phyloP scores from a whole-genome alignment of 139 green algal genomes.

The Chlamydomonas incerta region DNA sequence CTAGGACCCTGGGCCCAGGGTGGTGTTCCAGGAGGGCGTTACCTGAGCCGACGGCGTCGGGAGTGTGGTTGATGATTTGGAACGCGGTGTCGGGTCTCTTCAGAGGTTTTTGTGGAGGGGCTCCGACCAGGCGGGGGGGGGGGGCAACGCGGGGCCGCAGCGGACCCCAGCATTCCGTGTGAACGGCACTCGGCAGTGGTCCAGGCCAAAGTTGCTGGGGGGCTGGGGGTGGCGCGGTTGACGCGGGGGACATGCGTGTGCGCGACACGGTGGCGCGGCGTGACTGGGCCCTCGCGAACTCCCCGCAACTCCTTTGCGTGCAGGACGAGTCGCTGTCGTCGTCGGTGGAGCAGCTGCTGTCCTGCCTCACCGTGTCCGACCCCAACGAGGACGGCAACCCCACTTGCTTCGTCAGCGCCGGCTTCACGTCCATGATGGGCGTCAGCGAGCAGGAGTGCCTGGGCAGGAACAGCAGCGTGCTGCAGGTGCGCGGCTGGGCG shows the following conservation, averaged over 20 bases:
- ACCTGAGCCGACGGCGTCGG: background rate
- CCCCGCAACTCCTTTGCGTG: background rate
- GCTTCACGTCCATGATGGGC: constrained; percentile 48
- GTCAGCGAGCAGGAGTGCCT: constrained; percentile 51
- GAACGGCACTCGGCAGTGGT: too few species aligned
- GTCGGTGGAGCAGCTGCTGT: constrained; percentile 26
- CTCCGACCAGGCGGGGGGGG: too few species aligned
- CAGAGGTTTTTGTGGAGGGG: background rate
- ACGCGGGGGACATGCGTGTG: too few species aligned
- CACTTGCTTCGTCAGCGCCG: constrained; percentile 54
- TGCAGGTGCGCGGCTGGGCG: constrained; percentile 48
- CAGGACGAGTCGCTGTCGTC: background rate
- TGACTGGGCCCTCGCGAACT: too few species aligned
- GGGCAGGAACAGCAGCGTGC: constrained; percentile 45
- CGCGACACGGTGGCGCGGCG: too few species aligned
- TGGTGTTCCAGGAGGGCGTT: background rate
- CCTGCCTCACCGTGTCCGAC: constrained; percentile 35
- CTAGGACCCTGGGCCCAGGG: too few species aligned
- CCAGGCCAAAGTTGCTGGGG: too few species aligned
- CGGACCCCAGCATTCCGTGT: too few species aligned
- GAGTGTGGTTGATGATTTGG: background rate
- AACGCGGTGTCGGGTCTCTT: background rate
- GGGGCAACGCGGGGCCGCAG: too few species aligned
- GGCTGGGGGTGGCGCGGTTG: too few species aligned
- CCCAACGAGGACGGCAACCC: constrained; percentile 46